Evolutionary conservation across 768 basidiomycete species (phyloP).

Genomic region (Kwoniella dendrophila): DNA sequence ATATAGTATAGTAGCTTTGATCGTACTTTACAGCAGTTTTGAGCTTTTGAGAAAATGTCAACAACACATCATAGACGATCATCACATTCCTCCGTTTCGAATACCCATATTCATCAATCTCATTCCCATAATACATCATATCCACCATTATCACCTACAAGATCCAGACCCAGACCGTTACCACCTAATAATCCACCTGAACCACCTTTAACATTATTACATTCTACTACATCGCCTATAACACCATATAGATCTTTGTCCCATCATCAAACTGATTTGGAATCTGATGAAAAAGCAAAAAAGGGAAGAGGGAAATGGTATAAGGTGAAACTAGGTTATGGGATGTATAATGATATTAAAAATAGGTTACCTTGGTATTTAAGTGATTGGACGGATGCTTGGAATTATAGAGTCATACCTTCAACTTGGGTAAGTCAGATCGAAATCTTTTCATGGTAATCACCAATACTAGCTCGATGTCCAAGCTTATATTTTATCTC

Average conservation of each 20-base stretch:
- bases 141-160: conserved; percentile 14
- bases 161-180: conserved; percentile 17
- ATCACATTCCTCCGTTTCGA: conserved; percentile 3
- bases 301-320: conserved; percentile 14
- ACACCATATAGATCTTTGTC: background rate
- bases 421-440: conserved; percentile 76
- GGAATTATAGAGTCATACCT: conserved; percentile 87
- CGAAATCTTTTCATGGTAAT: background rate
- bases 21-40: no score
- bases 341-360: conserved; percentile 71
- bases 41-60: no score
- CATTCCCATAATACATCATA: conserved; percentile 2
- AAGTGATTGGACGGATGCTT: conserved; percentile 87
- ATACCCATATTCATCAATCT: background rate
- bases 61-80: conserved; percentile 6
- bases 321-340: conserved; percentile 52
- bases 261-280: background rate
- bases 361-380: conserved; percentile 76
- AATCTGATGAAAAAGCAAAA: background rate
- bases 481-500: no score
- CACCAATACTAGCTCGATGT: no score
- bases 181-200: conserved; percentile 37
- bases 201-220: conserved; percentile 36
- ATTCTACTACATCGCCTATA: conserved; percentile 24
- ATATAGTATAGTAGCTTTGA: no score